Evolutionary conservation across 129 eudicot genomes (phyloP).

Genomic region (Flaveria brownii): DNA sequence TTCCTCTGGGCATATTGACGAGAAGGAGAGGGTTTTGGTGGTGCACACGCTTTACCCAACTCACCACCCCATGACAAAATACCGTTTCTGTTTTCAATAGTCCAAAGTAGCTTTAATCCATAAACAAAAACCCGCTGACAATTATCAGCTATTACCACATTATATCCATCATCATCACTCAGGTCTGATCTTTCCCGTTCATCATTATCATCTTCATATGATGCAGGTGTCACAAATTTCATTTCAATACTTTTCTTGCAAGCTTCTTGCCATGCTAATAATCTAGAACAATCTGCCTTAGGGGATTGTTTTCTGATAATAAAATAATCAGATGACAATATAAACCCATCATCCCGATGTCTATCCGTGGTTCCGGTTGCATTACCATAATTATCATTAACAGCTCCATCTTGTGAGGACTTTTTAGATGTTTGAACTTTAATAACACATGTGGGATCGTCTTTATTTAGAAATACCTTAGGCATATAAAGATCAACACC

Average conservation of each 20-base stretch:
- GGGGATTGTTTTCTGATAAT: conserved; percentile 91
- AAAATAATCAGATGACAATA: conserved; percentile 84
- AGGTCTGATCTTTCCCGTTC: conserved; percentile 72
- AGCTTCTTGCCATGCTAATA: conserved; percentile 92
- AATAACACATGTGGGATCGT: conserved; percentile 58
- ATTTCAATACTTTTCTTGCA: conserved; percentile 78
- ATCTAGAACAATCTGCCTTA: conserved; percentile 82
- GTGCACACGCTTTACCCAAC: conserved; percentile 68
- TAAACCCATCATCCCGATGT: conserved; percentile 77
- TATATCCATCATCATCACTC: conserved; percentile 95
- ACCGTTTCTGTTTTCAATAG: conserved; percentile 83
- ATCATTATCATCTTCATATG: conserved; percentile 75
- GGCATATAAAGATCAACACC: conserved; percentile 89
- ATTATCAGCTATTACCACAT: conserved; percentile 86
- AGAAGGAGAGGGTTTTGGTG: conserved; percentile 94
- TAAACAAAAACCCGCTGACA: conserved; percentile 81
- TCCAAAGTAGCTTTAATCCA: conserved; percentile 88
- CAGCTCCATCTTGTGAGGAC: conserved; percentile 51
- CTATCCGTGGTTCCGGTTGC: conserved; percentile 46
- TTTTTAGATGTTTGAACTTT: conserved; percentile 63
- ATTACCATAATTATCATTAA: conserved; percentile 39
- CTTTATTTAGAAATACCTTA: conserved; percentile 60
- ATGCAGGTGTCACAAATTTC: conserved; percentile 72
- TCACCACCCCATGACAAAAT: conserved; percentile 96
- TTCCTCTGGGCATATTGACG: conserved; percentile 86